Evolutionary conservation across 2,329 filamentous ascomycete genomes (phyloP).

Genomic region (Penicillium oxalicum): DNA sequence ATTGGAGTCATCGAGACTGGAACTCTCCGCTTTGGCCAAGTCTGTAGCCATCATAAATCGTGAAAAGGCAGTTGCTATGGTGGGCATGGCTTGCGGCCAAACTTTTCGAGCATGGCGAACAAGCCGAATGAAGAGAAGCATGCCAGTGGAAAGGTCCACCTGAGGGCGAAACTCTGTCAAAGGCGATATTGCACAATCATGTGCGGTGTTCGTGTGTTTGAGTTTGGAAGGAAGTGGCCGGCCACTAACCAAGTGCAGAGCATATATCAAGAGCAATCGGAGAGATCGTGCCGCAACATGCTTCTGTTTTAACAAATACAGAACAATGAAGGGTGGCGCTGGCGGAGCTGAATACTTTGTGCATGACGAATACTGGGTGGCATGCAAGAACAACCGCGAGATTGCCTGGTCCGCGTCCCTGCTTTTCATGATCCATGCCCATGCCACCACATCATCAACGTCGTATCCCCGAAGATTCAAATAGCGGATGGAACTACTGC

Average conservation of each 20-base stretch:
- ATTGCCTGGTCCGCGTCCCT: conserved; percentile 31
- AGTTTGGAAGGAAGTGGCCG: conserved; percentile 15
- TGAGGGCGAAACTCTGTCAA: conserved; percentile 7
- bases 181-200: neutral
- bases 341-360: conserved; percentile 5
- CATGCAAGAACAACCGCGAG: conserved; percentile 31
- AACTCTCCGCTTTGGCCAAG: neutral
- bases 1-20: conserved; percentile 3
- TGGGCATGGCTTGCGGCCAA: conserved; percentile 43
- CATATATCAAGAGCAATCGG: conserved; percentile 38
- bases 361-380: conserved; percentile 16
- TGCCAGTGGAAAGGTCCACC: conserved; percentile 28
- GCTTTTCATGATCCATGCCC: conserved; percentile 45
- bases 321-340: conserved; percentile 44
- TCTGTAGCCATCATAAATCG: conserved; percentile 25
- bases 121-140: conserved; percentile 43
- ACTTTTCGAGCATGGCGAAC: conserved; percentile 47
- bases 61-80: conserved; percentile 38
- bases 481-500: conserved; percentile 21
- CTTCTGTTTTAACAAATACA: conserved; percentile 43
- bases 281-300: conserved; percentile 39
- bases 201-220: neutral
- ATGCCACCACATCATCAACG: conserved; percentile 38
- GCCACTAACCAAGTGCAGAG: conserved; percentile 30
- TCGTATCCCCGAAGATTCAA: conserved; percentile 31